A percentile compares a stretch with the other conserved stretches of the same genome.
Conservation (phyloP, 345 rosid genomes). For the Durio zibethinus region DNA sequence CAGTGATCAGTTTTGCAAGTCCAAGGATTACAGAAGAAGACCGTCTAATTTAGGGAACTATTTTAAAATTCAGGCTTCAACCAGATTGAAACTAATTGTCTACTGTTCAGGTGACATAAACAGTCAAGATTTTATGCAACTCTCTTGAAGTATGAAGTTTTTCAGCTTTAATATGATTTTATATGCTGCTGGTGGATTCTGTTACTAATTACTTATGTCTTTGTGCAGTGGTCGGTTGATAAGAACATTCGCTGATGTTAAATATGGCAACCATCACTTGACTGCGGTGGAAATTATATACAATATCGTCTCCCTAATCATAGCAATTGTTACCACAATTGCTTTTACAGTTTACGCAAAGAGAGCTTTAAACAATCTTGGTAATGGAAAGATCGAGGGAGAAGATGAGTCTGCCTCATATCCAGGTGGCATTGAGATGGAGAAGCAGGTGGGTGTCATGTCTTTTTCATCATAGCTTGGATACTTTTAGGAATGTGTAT, state of each 20-base stretch:
- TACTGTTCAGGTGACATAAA: background rate
- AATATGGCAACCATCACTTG: conserved; percentile 60
- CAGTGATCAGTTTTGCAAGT: too few species aligned
- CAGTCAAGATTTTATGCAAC: background rate
- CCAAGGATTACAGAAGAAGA: too few species aligned
- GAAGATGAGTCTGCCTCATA: conserved; percentile 25
- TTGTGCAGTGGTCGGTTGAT: conserved; percentile 72
- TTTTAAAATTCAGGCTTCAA: too few species aligned
- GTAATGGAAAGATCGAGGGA: conserved; percentile 35
- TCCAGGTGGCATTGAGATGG: conserved; percentile 40
- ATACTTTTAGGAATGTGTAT: background rate
- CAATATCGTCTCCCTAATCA: conserved; percentile 57
- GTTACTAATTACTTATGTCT: background rate
- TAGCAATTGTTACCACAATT: conserved; percentile 56
- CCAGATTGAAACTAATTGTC: background rate
- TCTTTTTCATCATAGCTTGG: background rate
- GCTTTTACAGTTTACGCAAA: conserved; percentile 69
- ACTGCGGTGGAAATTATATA: conserved; percentile 65
- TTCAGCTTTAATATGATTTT: background rate
- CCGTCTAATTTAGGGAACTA: too few species aligned
- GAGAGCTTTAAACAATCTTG: conserved; percentile 51
- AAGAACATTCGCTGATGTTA: conserved; percentile 63
- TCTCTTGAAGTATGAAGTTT: background rate
- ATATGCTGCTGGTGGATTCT: background rate
- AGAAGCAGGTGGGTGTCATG: conserved; percentile 24